Percentiles rank a stretch among this genome's conserved stretches.
Conservation (phyloP, 495 filamentous ascomycete species). For the Schizothecium vesticola region DNA sequence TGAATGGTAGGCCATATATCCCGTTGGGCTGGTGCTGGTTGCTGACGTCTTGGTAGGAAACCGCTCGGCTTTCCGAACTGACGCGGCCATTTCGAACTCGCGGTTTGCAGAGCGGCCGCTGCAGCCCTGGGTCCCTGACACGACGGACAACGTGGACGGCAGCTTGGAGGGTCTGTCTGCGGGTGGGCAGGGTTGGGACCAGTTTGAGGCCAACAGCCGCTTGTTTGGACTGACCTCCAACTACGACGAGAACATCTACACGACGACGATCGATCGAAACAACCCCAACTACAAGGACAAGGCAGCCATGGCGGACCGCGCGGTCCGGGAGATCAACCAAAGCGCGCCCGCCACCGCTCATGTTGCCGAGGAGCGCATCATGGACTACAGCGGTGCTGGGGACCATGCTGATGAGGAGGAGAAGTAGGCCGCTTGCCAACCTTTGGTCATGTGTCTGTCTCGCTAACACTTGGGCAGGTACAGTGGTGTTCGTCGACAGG, state of each 20-base stretch:
- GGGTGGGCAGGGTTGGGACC: constrained; percentile 89
- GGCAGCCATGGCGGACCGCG: constrained; percentile 68
- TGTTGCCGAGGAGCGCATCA: constrained; percentile 82
- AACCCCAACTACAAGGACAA: constrained; percentile 75
- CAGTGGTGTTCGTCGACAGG: constrained; percentile 79
- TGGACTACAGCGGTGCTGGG: constrained; percentile 46
- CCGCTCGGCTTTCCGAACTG: constrained; percentile 68
- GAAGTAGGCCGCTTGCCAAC: constrained; percentile 56
- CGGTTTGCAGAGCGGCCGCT: constrained; percentile 66
- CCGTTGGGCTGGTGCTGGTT: not conserved
- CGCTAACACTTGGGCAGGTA: constrained; percentile 54
- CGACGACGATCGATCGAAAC: constrained; percentile 76
- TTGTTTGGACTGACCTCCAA: constrained; percentile 80
- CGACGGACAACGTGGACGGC: constrained; percentile 56
- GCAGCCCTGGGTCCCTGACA: constrained; percentile 77
- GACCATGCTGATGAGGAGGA: constrained; percentile 77
- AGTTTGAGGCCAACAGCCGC: constrained; percentile 85
- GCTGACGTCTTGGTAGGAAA: constrained; percentile 25
- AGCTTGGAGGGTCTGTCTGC: constrained; percentile 57
- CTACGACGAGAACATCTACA: constrained; percentile 93
- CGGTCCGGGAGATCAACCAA: constrained; percentile 85
- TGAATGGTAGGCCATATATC: constrained; percentile 62
- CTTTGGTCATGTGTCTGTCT: not conserved
- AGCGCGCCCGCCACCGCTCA: constrained; percentile 66
- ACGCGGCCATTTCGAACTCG: constrained; percentile 79